These are phyloP conservation scores for Puccinia triticina DNA, from an alignment of 1,284 basidiomycete species.

Conservation along the genomic window DNA sequence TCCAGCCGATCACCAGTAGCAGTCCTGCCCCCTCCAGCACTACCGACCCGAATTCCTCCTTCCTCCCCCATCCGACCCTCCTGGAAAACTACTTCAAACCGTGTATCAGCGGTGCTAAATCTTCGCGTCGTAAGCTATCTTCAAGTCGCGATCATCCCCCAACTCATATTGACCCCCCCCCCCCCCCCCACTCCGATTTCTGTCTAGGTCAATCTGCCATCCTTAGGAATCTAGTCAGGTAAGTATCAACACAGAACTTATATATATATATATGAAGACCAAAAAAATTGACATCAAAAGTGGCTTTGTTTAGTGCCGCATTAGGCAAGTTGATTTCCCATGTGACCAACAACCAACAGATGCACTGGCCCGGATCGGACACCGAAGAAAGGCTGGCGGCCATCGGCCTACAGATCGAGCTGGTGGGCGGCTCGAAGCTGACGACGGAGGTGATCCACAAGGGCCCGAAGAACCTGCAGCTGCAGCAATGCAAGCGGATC, in stretches of 20 bases:
- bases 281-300: not conserved
- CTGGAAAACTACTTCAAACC: slow-evolving; percentile 15
- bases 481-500: slow-evolving; percentile 8
- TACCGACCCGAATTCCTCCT: not conserved
- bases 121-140: not conserved
- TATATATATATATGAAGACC: no score
- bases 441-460: slow-evolving; percentile 8
- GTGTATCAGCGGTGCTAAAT: not conserved
- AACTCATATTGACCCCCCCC: not conserved
- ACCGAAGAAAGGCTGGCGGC: not conserved
- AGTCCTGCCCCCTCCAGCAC: not conserved
- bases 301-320: not conserved
- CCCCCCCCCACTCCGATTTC: not conserved
- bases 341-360: not conserved
- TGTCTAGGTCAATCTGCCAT: slow-evolving; percentile 6
- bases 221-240: slow-evolving; percentile 8
- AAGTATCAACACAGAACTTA: not conserved
- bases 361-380: not conserved
- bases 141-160: no score
- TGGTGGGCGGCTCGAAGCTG: not conserved
- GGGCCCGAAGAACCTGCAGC: not conserved
- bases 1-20: not conserved
- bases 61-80: not conserved
- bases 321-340: not conserved
- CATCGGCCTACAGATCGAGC: not conserved